A percentile compares a stretch with the other conserved stretches of the same genome.
These are phyloP conservation scores for Leishmania guyanensis DNA, from an alignment of 208 protist genomes.

Conservation along the genomic window DNA sequence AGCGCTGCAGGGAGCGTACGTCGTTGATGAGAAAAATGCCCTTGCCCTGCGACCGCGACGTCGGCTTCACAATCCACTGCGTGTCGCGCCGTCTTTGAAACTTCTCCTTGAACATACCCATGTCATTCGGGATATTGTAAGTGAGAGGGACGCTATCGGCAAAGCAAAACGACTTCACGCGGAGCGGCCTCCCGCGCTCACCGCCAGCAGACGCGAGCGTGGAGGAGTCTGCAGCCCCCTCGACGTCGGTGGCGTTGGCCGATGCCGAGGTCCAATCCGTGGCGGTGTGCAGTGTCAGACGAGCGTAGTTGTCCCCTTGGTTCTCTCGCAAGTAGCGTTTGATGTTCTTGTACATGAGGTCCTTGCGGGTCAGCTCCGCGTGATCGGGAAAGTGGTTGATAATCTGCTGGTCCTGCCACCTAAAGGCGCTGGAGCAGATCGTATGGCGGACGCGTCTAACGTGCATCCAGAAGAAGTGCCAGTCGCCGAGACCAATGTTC, in stretches of 20 bases:
- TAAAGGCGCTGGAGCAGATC: conserved; percentile 68
- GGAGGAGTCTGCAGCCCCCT: neutral
- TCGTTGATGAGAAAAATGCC: conserved; percentile 97
- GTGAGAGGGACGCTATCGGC: conserved; percentile 92
- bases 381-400: conserved; percentile 99
- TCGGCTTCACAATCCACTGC: conserved; percentile 97
- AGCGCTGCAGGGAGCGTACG: conserved; percentile 86
- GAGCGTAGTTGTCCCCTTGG: conserved; percentile 33
- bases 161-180: conserved; percentile 46
- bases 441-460: conserved; percentile 72
- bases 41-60: conserved; percentile 91
- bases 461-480: conserved; percentile 92
- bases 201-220: neutral
- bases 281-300: conserved; percentile 42
- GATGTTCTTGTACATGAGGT: conserved; percentile 98
- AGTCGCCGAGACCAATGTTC: conserved; percentile 67
- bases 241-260: conserved; percentile 15
- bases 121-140: conserved; percentile 94
- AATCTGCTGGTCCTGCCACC: conserved; percentile 85
- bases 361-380: conserved; percentile 97
- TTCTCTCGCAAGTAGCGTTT: conserved; percentile 85
- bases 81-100: conserved; percentile 77
- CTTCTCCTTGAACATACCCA: conserved; percentile 95
- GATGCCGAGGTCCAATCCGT: conserved; percentile 48
- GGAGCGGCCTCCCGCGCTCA: neutral